These are phyloP conservation scores for Claviceps cyperi DNA, from an alignment of 2,329 filamentous ascomycete species.

Conservation along the genomic window DNA sequence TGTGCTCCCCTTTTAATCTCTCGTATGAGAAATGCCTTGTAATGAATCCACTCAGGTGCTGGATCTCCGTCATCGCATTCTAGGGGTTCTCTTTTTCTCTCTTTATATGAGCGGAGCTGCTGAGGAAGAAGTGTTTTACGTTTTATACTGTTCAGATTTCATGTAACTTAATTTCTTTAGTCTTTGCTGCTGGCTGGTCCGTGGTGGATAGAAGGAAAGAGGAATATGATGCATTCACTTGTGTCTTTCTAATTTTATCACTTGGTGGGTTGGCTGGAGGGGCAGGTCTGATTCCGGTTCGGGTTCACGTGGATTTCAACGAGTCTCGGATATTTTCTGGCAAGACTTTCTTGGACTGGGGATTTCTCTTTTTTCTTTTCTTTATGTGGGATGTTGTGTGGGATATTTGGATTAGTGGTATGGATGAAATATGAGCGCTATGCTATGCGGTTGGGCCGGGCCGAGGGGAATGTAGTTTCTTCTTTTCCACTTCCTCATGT, in stretches of 20 bases:
- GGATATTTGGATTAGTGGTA: constrained; percentile 4
- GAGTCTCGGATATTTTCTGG: not conserved
- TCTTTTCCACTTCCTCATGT: not conserved
- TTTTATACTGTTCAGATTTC: constrained; percentile 2
- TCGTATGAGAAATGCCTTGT: not conserved
- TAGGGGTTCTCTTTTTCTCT: not conserved
- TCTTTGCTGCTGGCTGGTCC: constrained; percentile 20
- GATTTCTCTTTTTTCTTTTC: not conserved
- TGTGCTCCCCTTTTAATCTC: not conserved
- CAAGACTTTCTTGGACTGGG: not conserved
- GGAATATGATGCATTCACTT: not conserved
- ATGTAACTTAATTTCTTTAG: constrained; percentile 10
- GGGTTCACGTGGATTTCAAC: not conserved
- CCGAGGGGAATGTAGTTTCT: not conserved
- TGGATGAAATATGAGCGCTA: constrained; percentile 3
- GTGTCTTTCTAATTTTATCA: not conserved
- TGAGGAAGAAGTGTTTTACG: constrained; percentile 3
- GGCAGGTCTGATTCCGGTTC: not conserved
- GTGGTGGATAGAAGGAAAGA: constrained; percentile 9
- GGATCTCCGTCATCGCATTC: no score
- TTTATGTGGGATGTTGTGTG: not conserved
- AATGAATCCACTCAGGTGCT: not conserved
- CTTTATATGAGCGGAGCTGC: not conserved
- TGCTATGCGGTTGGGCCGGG: not conserved
- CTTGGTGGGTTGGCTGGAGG: not conserved